A percentile compares a stretch with the other conserved stretches of the same genome.
Evolutionary conservation across 164 flowering plant species (phyloP).

Genomic region (Euptelea pleiosperma): DNA sequence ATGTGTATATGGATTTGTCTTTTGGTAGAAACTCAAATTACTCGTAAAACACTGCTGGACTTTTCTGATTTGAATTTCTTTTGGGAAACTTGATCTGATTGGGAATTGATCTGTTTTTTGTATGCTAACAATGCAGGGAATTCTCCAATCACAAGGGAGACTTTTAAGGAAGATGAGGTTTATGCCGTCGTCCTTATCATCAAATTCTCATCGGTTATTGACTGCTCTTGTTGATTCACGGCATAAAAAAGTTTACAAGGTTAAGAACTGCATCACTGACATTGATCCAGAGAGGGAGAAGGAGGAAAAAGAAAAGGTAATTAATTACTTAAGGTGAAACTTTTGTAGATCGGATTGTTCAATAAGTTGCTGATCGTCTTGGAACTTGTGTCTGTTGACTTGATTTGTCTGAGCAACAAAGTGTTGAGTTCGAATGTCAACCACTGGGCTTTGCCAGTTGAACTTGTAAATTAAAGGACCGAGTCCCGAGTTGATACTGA

Average conservation of each 20-base stretch:
- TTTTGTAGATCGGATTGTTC: background rate
- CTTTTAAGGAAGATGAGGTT: constrained; percentile 86
- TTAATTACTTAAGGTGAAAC: background rate
- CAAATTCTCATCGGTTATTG: constrained; percentile 88
- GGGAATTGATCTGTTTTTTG: background rate
- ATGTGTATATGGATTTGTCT: no score
- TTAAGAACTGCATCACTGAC: constrained; percentile 89
- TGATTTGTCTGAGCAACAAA: background rate
- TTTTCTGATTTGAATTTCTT: constrained; percentile 1
- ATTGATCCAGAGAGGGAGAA: constrained; percentile 98
- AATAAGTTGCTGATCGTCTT: background rate
- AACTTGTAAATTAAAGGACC: background rate
- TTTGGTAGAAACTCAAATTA: no score
- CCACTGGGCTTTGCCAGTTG: background rate
- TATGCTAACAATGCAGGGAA: constrained; percentile 54
- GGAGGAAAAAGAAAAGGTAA: constrained; percentile 94
- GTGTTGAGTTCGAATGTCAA: background rate
- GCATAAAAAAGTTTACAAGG: constrained; percentile 92
- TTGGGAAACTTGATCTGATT: background rate
- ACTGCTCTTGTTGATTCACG: constrained; percentile 97
- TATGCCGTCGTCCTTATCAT: constrained; percentile 92
- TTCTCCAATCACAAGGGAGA: constrained; percentile 96
- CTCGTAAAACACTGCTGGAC: background rate
- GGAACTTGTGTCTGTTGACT: background rate
- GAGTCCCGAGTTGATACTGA: background rate